A percentile compares a stretch with the other conserved stretches of the same genome.
Conservation (phyloP, 169 alveolate genomes). For the Miamiensis avidus region DNA sequence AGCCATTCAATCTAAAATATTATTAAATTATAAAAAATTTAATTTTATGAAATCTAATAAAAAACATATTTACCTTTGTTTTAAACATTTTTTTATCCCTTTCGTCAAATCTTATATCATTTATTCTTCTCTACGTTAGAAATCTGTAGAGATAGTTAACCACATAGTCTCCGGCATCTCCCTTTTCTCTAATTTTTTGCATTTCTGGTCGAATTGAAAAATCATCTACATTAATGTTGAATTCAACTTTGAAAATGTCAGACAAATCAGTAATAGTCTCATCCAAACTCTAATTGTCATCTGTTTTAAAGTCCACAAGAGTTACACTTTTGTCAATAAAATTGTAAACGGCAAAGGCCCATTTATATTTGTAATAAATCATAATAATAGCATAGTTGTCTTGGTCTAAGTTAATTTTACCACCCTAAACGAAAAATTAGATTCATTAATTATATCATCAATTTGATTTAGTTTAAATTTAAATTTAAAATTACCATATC, state of each 20-base stretch:
- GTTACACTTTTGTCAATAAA: background rate
- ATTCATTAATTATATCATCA: no score
- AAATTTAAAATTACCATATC: background rate
- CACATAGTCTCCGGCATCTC: background rate
- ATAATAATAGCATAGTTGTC: background rate
- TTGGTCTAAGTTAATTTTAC: background rate
- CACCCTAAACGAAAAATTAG: background rate
- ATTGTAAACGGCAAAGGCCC: background rate
- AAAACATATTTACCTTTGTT: background rate
- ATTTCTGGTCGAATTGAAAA: background rate
- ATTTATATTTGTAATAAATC: no score
- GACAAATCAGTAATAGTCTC: background rate
- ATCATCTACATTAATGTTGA: background rate
- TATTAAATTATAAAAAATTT: no score
- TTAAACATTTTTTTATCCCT: background rate
- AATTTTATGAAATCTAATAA: no score
- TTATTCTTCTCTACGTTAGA: background rate
- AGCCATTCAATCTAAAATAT: background rate
- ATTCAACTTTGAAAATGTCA: background rate
- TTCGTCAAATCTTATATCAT: background rate
- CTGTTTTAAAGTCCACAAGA: background rate
- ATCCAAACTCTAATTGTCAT: background rate
- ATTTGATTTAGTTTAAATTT: background rate
- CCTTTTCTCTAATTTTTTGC: background rate
- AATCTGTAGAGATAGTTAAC: no score